Evolutionary conservation across 305 asterid genomes (phyloP).

Genomic region (Fraxinus dipetala): DNA sequence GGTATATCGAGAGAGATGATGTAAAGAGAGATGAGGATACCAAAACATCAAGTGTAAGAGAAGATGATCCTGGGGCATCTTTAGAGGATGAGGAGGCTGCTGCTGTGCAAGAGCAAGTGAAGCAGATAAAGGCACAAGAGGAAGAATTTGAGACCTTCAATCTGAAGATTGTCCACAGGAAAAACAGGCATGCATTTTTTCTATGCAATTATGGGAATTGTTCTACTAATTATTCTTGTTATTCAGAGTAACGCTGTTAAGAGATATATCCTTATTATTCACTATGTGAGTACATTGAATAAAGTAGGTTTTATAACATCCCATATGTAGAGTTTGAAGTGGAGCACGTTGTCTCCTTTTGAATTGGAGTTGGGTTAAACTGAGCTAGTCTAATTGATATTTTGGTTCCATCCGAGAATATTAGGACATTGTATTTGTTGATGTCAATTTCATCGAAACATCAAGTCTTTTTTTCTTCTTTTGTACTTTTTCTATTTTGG

Average conservation of each 20-base stretch:
- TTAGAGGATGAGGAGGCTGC: conserved; percentile 94
- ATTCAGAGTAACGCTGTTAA: not conserved
- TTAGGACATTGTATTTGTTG: not conserved
- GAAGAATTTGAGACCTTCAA: conserved; percentile 93
- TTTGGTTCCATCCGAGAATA: not conserved
- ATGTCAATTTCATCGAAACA: not conserved
- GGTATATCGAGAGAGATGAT: conserved; percentile 52
- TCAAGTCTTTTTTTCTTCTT: not conserved
- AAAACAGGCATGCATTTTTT: conserved; percentile 68
- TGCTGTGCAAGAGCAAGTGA: conserved; percentile 97
- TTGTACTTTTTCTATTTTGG: not conserved
- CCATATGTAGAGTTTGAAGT: not conserved
- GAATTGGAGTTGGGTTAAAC: not conserved
- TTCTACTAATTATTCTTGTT: conserved; percentile 19
- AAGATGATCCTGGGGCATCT: conserved; percentile 60
- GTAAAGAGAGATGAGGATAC: conserved; percentile 52
- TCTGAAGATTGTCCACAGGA: conserved; percentile 92
- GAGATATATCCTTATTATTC: not conserved
- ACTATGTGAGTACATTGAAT: not conserved
- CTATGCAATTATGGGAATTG: conserved; percentile 11
- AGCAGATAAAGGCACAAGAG: conserved; percentile 96
- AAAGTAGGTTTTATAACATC: not conserved
- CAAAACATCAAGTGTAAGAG: conserved; percentile 43
- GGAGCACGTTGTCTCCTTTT: not conserved
- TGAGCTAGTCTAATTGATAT: not conserved